Evolutionary conservation across 1,139 yeast species (phyloP).

Genomic region (Geotrichum cucujoidarum): DNA sequence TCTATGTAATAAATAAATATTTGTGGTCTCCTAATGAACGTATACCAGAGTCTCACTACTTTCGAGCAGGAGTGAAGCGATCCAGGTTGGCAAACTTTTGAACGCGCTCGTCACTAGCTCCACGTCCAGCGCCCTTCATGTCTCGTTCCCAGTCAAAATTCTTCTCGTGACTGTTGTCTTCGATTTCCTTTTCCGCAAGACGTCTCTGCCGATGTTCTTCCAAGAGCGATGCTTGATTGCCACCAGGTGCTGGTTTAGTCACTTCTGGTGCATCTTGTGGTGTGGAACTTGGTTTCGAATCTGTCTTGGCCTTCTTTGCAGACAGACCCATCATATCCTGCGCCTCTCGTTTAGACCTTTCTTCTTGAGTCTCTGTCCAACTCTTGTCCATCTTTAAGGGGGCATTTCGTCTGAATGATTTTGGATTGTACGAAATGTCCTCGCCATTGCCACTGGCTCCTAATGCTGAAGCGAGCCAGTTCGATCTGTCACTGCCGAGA

Average conservation of each 20-base stretch:
- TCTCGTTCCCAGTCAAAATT: conserved; percentile 19
- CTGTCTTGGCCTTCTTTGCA: background rate
- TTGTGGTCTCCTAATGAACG: too few species aligned
- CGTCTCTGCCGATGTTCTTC: conserved; percentile 20
- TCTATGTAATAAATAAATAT: too few species aligned
- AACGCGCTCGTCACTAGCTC: conserved; percentile 8
- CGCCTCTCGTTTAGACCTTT: conserved; percentile 19
- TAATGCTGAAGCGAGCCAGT: conserved; percentile 19
- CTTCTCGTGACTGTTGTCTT: background rate
- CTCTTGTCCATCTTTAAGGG: conserved; percentile 10
- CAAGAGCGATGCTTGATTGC: conserved; percentile 11
- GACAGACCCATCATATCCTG: conserved; percentile 21
- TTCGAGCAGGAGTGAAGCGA: conserved; percentile 11
- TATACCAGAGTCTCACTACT: background rate
- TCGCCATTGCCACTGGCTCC: conserved; percentile 10
- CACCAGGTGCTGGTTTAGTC: too few species aligned
- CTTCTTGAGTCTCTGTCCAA: conserved; percentile 17
- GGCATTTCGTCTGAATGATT: conserved; percentile 18
- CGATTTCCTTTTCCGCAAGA: conserved; percentile 6
- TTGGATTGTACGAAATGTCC: conserved; percentile 18
- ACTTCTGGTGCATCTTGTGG: background rate
- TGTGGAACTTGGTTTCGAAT: background rate
- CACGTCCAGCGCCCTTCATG: conserved; percentile 10
- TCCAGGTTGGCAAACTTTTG: conserved; percentile 17
- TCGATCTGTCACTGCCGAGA: conserved; percentile 15